Evolutionary conservation across 768 basidiomycete species (phyloP).

Genomic region (Boletus subcaerulescens): DNA sequence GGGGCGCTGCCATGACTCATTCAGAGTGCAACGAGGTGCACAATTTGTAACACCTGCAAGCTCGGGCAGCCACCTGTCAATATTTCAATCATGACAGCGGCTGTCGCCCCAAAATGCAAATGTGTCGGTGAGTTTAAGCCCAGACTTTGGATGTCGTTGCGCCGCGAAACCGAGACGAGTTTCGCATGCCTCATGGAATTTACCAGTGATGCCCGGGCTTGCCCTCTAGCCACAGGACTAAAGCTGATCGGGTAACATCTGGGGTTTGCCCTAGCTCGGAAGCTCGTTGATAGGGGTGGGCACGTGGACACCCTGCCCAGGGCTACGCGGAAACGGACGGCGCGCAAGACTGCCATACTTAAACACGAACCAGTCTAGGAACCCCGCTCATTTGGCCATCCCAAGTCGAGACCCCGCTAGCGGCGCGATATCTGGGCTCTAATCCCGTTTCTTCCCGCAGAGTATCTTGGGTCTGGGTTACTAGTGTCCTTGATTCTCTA

Average conservation of each 20-base stretch:
- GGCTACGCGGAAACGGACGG: background rate
- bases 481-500: background rate
- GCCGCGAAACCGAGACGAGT: too few relatives aligned
- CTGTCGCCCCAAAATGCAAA: too few relatives aligned
- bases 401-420: background rate
- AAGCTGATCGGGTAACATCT: background rate
- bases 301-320: conserved; percentile 10
- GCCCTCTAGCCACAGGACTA: background rate
- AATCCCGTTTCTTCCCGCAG: conserved; percentile 11
- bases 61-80: too few relatives aligned
- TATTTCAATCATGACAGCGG: too few relatives aligned
- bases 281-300: conserved; percentile 7
- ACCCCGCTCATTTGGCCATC: too few relatives aligned
- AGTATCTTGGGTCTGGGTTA: background rate
- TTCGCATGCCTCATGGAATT: too few relatives aligned
- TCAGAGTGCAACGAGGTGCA: too few relatives aligned
- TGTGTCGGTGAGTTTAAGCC: too few relatives aligned
- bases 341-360: background rate
- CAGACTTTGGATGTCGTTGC: too few relatives aligned
- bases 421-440: conserved; percentile 6
- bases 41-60: too few relatives aligned
- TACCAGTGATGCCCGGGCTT: background rate
- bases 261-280: background rate
- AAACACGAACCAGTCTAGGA: background rate
- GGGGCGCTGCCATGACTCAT: too few relatives aligned